Percentiles rank a stretch among this genome's conserved stretches.
Evolutionary conservation across 768 basidiomycete species (phyloP).

Genomic region (Boletus rubropictus): DNA sequence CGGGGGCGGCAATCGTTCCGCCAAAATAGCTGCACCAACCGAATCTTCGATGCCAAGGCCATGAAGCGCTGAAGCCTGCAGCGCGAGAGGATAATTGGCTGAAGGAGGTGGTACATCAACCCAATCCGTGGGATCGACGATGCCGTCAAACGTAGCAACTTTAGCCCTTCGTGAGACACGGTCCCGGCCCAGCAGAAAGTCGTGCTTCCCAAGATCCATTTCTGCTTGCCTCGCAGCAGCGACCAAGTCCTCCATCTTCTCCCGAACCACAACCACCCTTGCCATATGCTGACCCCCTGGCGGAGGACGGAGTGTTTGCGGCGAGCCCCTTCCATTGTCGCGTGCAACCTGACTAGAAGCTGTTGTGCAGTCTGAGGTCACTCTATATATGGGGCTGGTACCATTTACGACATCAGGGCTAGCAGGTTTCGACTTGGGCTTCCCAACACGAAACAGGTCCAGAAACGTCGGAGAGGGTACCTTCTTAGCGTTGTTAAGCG

Average conservation of each 20-base stretch:
- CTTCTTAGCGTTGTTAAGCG: conserved; percentile 35
- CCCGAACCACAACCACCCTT: conserved; percentile 78
- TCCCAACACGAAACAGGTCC: conserved; percentile 66
- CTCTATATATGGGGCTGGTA: conserved; percentile 47
- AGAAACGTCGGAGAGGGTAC: conserved; percentile 49
- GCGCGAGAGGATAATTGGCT: conserved; percentile 62
- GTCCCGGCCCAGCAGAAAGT: conserved; percentile 42
- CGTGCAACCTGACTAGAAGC: conserved; percentile 38
- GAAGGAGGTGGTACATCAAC: conserved; percentile 74
- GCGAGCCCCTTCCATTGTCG: conserved; percentile 34
- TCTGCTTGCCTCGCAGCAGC: conserved; percentile 73
- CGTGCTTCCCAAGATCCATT: conserved; percentile 58
- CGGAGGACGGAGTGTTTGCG: conserved; percentile 30
- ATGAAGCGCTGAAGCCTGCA: conserved; percentile 68
- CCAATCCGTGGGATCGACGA: conserved; percentile 79
- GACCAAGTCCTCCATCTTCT: conserved; percentile 67
- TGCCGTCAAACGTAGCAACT: conserved; percentile 41
- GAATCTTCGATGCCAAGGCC: conserved; percentile 72
- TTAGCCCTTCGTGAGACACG: conserved; percentile 35
- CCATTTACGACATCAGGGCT: conserved; percentile 41
- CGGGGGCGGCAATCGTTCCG: conserved; percentile 65
- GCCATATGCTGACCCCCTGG: conserved; percentile 39
- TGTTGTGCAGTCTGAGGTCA: conserved; percentile 61
- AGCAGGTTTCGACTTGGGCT: conserved; percentile 58
- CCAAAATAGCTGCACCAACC: conserved; percentile 68